Evolutionary conservation across 1,284 basidiomycete genomes (phyloP), one percentile per base, ranked within the genome.

Genomic region (Caloboletus firmus): DNA sequence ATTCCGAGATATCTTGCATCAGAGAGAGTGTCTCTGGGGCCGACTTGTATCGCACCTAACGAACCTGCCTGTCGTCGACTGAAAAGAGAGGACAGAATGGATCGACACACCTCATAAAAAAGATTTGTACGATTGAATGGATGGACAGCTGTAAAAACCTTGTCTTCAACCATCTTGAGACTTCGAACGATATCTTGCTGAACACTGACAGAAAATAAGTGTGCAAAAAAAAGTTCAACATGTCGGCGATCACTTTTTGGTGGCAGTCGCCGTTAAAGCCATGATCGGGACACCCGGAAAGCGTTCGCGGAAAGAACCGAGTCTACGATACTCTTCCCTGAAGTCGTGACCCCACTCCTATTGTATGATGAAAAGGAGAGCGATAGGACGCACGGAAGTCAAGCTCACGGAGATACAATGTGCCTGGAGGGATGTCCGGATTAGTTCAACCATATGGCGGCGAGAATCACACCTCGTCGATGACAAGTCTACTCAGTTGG

Each of bases 271-370:
- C 1, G 89, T 91, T n/a, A 91, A 71, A 6, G 89, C 89, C 80
- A 92, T 94, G 57, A 95, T 87, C 0, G 92, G 92, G 0, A 94
- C 80, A 48, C 77, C 75, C 0, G 82, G 83, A 64, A 85, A 94
- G 20, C 76, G 76, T 31, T 81, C 73, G 1, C 91, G 79, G 67
- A 95, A 91, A 22, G 74, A 72, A 7, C 89, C 88, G 6, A 95
- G 76, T 35, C 77, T 79, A 41, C 88, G 75, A 66, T 93, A 95
- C 46, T 89, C 85, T 28, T 72, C 78, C 31, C 91, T 80, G 63
- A 94, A 93, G 51, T 89, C 83, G 46, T 88, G 87, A 0, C 91
- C 91, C 91, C 91, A 93, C 77, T 92, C 91, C 87, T 90, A 59
- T 24, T 22, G 12, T 54, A n/a, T 35, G 7, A 37, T 54, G 11